Evolutionary conservation across 2,329 filamentous ascomycete genomes (phyloP).

Genomic region (Verticillium nubilum): DNA sequence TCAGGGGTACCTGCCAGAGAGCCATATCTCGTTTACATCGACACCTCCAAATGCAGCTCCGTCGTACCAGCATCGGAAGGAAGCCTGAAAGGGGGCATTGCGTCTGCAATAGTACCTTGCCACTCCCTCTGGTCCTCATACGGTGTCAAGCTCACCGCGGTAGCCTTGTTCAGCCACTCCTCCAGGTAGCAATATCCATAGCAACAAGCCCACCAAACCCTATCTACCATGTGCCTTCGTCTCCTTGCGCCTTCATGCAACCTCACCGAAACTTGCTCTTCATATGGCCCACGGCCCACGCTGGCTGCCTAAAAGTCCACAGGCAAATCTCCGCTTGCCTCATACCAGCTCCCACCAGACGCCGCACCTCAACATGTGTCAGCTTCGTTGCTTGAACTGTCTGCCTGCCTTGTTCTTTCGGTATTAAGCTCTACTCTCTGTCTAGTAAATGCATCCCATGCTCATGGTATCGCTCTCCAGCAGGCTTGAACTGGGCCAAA

Average conservation of each 20-base stretch:
- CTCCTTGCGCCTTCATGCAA: background rate
- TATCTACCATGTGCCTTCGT: background rate
- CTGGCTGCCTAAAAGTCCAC: background rate
- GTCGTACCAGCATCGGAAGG: background rate
- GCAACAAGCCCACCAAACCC: background rate
- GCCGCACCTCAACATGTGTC: too few relatives aligned
- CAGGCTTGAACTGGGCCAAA: background rate
- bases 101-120: slow-evolving; percentile 25
- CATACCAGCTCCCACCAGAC: background rate
- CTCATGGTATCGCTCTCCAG: background rate
- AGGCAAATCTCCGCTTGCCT: too few relatives aligned
- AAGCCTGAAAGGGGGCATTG: background rate
- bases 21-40: slow-evolving; percentile 27
- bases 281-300: too few relatives aligned
- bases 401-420: too few relatives aligned
- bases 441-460: background rate
- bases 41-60: slow-evolving; percentile 6
- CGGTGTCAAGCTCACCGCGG: background rate
- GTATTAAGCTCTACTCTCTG: background rate
- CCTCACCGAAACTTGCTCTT: background rate
- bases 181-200: background rate
- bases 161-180: slow-evolving; percentile 4
- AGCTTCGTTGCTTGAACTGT: too few relatives aligned
- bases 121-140: slow-evolving; percentile 15
- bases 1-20: background rate